Evolutionary conservation across 179 eudicot species (phyloP), one percentile per base, ranked within the genome.

Genomic region (Carnegiea gigantea): DNA sequence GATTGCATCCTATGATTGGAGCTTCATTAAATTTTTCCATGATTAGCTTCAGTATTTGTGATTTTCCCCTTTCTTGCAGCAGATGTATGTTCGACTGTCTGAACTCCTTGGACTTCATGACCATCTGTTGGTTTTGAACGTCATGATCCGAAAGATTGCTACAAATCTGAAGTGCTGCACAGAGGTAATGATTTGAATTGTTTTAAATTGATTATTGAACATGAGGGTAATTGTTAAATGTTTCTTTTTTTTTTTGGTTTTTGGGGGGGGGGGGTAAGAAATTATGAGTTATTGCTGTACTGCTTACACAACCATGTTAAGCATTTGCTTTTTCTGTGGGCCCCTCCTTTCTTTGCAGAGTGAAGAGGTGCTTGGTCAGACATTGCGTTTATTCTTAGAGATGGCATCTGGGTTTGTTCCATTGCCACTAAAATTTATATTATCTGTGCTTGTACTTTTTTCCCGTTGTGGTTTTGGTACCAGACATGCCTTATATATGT

Each of bases 41-140:
- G 68, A 65, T n/a, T 77, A 40, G 64, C 70, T 49, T 73, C 59
- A 9, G 48, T 77, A 23, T 28, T 78, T 12, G 51, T 81, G 60
- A 23, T 73, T 72, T 76, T 51, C 68, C 85, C 26, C 43, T 76
- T 81, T 85, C 70, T 86, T 90, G 91, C 93, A 91, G 95, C 96
- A 92, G 92, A 84, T 96, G 54, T 96, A 96, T 90, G 89, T 89
- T 85, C 90, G 98, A 77, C 76, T 96, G 72, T 96, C 99, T 71
- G 94, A 93, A 83, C 96, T 96, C 81, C 91, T 96, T 88, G 93
- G 97, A 77, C 88, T 96, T 57, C 92, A 92, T 87, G 97, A 94
- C 85, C 98, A 94, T 84, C 88, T 90, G 30, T 81, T 92, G 86
- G 81, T 94, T 81, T 87, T 96, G 86, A 89, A 92, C 86, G 90